phyloP scores from a whole-genome alignment of 148 eudicot species.

The Oxyria digyna region DNA sequence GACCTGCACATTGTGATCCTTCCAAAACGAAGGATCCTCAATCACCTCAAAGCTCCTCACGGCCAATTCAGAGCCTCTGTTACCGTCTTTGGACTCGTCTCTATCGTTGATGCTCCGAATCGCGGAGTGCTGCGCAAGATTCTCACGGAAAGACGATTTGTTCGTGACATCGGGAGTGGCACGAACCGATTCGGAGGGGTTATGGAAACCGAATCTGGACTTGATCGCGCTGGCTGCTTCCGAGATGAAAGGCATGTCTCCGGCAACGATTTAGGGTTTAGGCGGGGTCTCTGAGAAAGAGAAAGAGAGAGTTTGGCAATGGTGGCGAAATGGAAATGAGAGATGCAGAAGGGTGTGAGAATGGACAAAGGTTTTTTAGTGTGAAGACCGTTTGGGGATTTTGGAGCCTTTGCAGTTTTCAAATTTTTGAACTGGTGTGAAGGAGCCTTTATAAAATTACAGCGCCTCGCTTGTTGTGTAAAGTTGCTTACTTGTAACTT shows the following conservation, averaged over 20 bases:
- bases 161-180: conserved; percentile 42
- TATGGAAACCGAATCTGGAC: conserved; percentile 48
- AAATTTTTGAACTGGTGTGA: conserved; percentile 9
- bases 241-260: conserved; percentile 41
- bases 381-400: conserved; percentile 9
- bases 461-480: no score
- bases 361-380: neutral
- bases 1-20: conserved; percentile 97
- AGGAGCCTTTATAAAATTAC: neutral
- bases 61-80: conserved; percentile 6
- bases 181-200: conserved; percentile 33
- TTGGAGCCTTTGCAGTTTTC: conserved; percentile 12
- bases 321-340: neutral
- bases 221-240: conserved; percentile 59
- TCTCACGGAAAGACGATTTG: conserved; percentile 44
- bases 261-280: conserved; percentile 11
- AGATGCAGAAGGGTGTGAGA: neutral
- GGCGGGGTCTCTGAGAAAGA: neutral
- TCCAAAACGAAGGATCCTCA: conserved; percentile 86
- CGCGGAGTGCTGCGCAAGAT: conserved; percentile 33
- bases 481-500: no score
- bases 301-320: neutral
- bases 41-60: conserved; percentile 56
- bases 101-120: conserved; percentile 23
- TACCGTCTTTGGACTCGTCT: conserved; percentile 19